phyloP scores from a whole-genome alignment of 768 basidiomycete species.

The Floccularia luteovirens region DNA sequence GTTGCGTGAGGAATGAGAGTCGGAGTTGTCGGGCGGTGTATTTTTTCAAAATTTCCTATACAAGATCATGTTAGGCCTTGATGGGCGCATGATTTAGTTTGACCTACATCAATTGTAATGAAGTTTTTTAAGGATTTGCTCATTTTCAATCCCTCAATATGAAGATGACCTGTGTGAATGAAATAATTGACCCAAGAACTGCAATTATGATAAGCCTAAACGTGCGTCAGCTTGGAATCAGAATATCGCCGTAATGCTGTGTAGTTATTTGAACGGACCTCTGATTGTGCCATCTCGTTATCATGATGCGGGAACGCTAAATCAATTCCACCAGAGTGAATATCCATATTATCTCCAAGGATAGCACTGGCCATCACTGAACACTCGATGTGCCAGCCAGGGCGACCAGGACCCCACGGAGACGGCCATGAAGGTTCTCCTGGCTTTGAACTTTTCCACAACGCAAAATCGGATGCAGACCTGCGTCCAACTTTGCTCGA shows the following conservation, averaged over 20 bases:
- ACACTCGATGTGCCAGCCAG: conserved; percentile 99
- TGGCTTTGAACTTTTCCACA: conserved; percentile 96
- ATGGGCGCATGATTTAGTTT: conserved; percentile 1
- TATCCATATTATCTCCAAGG: conserved; percentile 88
- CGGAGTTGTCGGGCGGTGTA: conserved; percentile 86
- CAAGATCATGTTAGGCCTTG: conserved; percentile 4
- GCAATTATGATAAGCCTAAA: conserved; percentile 89
- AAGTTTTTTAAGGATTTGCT: conserved; percentile 99
- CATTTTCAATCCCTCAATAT: conserved; percentile 99
- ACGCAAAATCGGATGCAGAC: conserved; percentile 88
- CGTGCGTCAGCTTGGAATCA: too few relatives aligned
- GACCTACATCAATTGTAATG: conserved; percentile 85
- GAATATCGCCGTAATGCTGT: too few relatives aligned
- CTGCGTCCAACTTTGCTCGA: conserved; percentile 53
- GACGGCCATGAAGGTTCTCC: conserved; percentile 97
- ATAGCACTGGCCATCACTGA: conserved; percentile 96
- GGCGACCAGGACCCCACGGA: conserved; percentile 92
- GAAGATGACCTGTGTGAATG: conserved; percentile 95
- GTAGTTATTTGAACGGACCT: conserved; percentile 54
- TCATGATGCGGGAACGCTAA: conserved; percentile 99
- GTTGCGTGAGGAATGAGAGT: conserved; percentile 82
- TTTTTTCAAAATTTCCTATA: conserved; percentile 77
- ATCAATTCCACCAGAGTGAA: conserved; percentile 96
- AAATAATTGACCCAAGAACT: conserved; percentile 97
- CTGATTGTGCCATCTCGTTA: conserved; percentile 96